Evolutionary conservation across 23 red algal species (phyloP).

Genomic region (Gracilaria domingensis): DNA sequence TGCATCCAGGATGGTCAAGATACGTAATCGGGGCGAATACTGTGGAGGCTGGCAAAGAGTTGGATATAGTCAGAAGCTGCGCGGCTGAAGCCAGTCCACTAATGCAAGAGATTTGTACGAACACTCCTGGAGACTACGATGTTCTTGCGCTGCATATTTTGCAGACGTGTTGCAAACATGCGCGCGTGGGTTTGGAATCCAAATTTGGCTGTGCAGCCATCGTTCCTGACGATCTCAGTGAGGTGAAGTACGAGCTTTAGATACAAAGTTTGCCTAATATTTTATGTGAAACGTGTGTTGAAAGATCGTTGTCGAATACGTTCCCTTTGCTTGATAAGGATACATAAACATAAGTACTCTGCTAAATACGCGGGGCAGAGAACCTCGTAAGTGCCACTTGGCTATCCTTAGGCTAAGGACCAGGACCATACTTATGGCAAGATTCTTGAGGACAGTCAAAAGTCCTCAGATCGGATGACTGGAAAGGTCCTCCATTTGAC

Average conservation of each 20-base stretch:
- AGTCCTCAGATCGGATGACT: too few species aligned
- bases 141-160: slow-evolving; percentile 39
- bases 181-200: background rate
- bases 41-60: background rate
- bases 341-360: too few species aligned
- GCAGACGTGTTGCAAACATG: slow-evolving; percentile 52
- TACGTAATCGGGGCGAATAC: background rate
- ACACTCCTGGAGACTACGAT: slow-evolving; percentile 26
- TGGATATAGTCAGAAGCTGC: background rate
- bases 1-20: background rate
- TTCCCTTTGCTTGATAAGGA: too few species aligned
- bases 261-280: too few species aligned
- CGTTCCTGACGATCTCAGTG: slow-evolving; percentile 51
- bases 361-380: too few species aligned
- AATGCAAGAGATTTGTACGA: slow-evolving; percentile 8
- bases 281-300: too few species aligned
- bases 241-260: background rate
- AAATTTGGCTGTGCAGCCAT: slow-evolving; percentile 46
- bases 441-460: too few species aligned
- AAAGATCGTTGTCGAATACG: too few species aligned
- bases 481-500: too few species aligned
- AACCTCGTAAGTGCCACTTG: too few species aligned
- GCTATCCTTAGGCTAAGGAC: too few species aligned
- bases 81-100: background rate
- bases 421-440: too few species aligned